Evolutionary conservation across 2,329 filamentous ascomycete species (phyloP).

Genomic region (Cadophora luteo-olivacea): DNA sequence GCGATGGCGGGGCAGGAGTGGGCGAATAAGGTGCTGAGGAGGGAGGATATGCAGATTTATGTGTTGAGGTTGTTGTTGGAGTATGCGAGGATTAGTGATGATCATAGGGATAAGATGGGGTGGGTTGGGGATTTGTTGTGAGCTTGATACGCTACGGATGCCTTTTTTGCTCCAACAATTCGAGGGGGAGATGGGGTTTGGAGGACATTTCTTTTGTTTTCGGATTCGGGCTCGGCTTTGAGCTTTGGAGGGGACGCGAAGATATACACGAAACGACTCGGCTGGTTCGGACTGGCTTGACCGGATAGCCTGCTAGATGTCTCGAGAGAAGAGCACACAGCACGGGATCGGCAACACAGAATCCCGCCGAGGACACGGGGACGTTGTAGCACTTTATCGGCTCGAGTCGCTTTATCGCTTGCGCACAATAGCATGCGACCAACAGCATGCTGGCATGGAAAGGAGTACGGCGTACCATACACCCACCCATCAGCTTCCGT

Average conservation of each 20-base stretch:
- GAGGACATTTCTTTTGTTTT: conserved; percentile 6
- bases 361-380: too few relatives aligned
- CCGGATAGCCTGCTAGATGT: too few relatives aligned
- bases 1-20: conserved; percentile 72
- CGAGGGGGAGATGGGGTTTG: neutral
- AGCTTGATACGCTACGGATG: neutral
- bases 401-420: neutral
- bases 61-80: conserved; percentile 71
- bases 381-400: neutral
- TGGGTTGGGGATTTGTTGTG: conserved; percentile 41
- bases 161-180: neutral
- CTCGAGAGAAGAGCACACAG: too few relatives aligned
- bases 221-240: neutral
- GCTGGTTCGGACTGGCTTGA: too few relatives aligned
- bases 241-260: neutral
- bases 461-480: conserved; percentile 9
- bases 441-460: conserved; percentile 5
- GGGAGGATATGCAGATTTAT: conserved; percentile 71
- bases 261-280: neutral
- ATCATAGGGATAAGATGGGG: conserved; percentile 45
- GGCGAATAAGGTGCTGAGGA: conserved; percentile 74
- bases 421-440: too few relatives aligned
- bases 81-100: conserved; percentile 52
- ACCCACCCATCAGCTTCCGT: neutral
- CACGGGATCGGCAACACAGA: too few relatives aligned